phyloP scores from a whole-genome alignment of 2,329 filamentous ascomycete species.

The Nemania diffusa region DNA sequence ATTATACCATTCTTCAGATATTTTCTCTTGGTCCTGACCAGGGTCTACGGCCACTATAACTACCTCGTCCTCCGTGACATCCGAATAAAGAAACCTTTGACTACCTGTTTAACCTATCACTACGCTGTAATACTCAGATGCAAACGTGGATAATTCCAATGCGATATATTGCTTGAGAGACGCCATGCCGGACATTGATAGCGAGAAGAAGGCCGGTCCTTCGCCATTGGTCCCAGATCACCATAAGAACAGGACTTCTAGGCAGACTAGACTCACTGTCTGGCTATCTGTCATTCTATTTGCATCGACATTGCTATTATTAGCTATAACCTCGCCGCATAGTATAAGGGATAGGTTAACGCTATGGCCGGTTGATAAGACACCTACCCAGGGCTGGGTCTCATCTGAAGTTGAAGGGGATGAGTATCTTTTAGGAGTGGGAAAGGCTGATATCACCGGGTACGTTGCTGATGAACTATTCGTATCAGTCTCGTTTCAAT shows the following conservation, averaged over 20 bases:
- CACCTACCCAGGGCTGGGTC: slow-evolving; percentile 13
- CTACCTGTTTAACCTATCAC: background rate
- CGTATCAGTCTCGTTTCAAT: background rate
- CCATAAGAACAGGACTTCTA: slow-evolving; percentile 10
- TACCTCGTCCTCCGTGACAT: slow-evolving; percentile 13
- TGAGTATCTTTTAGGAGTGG: slow-evolving; percentile 64
- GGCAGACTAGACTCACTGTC: slow-evolving; percentile 12
- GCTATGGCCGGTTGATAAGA: slow-evolving; percentile 14
- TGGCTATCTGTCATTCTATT: slow-evolving; percentile 14
- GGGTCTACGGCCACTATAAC: slow-evolving; percentile 12
- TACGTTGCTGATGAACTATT: slow-evolving; percentile 30
- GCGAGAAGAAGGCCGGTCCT: slow-evolving; percentile 33
- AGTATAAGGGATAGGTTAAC: slow-evolving; percentile 18
- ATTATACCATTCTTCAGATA: slow-evolving; percentile 1
- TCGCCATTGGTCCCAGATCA: slow-evolving; percentile 16
- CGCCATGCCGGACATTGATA: slow-evolving; percentile 27
- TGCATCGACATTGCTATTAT: slow-evolving; percentile 18
- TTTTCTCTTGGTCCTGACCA: background rate
- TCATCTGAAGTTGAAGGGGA: slow-evolving; percentile 40
- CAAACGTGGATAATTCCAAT: background rate
- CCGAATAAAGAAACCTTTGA: slow-evolving; percentile 7
- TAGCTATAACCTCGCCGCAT: slow-evolving; percentile 8
- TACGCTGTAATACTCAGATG: background rate
- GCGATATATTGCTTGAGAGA: background rate
- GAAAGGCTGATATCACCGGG: slow-evolving; percentile 68